phyloP scores from a whole-genome alignment of 371 early-diverging fungal species.

The Dipsacomyces acuminosporus region DNA sequence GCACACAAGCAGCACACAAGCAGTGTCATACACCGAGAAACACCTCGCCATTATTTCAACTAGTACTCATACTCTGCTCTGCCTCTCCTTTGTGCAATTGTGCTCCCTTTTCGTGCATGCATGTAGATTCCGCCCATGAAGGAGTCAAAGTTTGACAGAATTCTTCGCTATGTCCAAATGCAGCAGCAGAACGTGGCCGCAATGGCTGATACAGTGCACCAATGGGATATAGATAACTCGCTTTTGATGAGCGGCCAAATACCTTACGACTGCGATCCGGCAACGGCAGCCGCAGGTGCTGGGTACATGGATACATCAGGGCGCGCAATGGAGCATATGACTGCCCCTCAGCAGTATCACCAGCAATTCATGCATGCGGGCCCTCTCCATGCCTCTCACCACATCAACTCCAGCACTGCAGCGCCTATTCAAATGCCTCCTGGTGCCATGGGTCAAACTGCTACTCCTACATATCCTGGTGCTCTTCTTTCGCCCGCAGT shows the following conservation, averaged over 20 bases:
- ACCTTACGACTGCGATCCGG: conserved; percentile 2
- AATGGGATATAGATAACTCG: conserved; percentile 31
- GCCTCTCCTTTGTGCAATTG: no score
- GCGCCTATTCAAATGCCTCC: no score
- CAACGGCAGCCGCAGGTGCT: background rate
- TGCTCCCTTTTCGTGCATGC: no score
- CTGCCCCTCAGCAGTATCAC: background rate
- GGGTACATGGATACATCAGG: conserved; percentile 15
- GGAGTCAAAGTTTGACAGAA: conserved; percentile 46
- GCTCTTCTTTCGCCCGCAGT: no score
- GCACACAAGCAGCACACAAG: no score
- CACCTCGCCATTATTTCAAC: no score
- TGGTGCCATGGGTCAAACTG: no score
- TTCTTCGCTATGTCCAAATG: conserved; percentile 38
- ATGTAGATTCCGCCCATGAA: conserved; percentile 44
- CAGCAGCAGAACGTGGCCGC: conserved; percentile 42
- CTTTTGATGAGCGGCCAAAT: conserved; percentile 33
- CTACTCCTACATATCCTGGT: no score
- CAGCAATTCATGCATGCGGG: background rate
- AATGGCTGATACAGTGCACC: conserved; percentile 15
- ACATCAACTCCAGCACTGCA: no score
- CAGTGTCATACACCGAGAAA: no score
- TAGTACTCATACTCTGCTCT: no score
- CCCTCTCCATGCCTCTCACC: background rate
- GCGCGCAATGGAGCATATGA: conserved; percentile 2